A percentile compares a stretch with the other conserved stretches of the same genome.
Evolutionary conservation across 768 basidiomycete genomes (phyloP).

Genomic region (Austroboletus eburneus): DNA sequence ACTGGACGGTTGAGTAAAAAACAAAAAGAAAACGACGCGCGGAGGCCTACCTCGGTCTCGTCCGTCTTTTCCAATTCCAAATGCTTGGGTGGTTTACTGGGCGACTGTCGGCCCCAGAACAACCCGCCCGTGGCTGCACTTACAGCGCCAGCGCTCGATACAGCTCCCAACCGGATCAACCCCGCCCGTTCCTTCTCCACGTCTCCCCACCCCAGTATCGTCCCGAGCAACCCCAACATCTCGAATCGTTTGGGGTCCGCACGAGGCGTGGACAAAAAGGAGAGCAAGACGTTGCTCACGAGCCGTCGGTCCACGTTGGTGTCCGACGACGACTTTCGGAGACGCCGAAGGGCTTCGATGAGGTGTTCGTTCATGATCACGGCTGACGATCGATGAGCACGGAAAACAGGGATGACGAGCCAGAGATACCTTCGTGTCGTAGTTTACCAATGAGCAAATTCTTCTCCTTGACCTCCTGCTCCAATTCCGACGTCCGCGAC

Average conservation of each 20-base stretch:
- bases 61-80: slow-evolving; percentile 73
- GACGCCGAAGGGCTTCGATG: slow-evolving; percentile 93
- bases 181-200: slow-evolving; percentile 90
- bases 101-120: slow-evolving; percentile 25
- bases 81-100: slow-evolving; percentile 35
- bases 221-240: slow-evolving; percentile 85
- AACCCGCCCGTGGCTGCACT: slow-evolving; percentile 18
- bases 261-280: slow-evolving; percentile 86
- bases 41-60: slow-evolving; percentile 80
- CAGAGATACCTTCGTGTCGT: slow-evolving; percentile 78
- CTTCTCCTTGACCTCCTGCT: slow-evolving; percentile 95
- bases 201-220: slow-evolving; percentile 92
- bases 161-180: slow-evolving; percentile 39
- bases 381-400: slow-evolving; percentile 42
- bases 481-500: slow-evolving; percentile 64
- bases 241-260: slow-evolving; percentile 95
- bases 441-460: slow-evolving; percentile 91
- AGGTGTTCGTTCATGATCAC: slow-evolving; percentile 98
- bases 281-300: slow-evolving; percentile 89
- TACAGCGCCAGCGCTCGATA: slow-evolving; percentile 43
- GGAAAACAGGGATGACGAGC: background rate
- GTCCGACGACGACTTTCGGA: slow-evolving; percentile 77
- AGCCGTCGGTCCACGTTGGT: slow-evolving; percentile 92
- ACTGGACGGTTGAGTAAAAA: slow-evolving; percentile 44
- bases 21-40: no score